phyloP scores from a whole-genome alignment of 768 basidiomycete genomes.

The Hericium rajendrae region DNA sequence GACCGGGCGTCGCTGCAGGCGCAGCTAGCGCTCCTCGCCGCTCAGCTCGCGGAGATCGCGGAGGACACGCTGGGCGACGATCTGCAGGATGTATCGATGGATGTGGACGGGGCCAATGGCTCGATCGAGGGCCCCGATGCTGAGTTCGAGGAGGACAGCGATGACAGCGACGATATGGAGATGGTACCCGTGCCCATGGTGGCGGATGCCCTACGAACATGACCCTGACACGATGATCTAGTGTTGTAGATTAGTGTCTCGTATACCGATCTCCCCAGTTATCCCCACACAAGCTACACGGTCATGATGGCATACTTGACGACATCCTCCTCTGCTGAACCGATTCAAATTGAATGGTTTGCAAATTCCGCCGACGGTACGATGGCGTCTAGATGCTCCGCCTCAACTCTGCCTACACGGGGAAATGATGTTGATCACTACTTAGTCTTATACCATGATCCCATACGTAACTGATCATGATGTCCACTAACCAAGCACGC shows the following conservation, averaged over 20 bases:
- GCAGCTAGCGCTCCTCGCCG: slow-evolving; percentile 61
- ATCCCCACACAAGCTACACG: not conserved
- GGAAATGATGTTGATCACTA: too few species aligned
- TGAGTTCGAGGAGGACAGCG: slow-evolving; percentile 2
- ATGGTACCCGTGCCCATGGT: slow-evolving; percentile 16
- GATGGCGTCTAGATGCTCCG: too few species aligned
- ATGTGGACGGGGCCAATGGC: slow-evolving; percentile 5
- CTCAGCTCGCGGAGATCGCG: slow-evolving; percentile 61
- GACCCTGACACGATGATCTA: not conserved
- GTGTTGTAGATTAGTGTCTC: not conserved
- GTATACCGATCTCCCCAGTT: not conserved
- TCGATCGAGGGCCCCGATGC: not conserved
- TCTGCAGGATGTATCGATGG: slow-evolving; percentile 3
- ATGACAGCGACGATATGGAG: slow-evolving; percentile 23
- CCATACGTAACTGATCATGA: too few species aligned
- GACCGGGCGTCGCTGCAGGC: slow-evolving; percentile 64
- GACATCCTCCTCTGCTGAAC: not conserved
- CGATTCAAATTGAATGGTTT: too few species aligned
- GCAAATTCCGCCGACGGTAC: too few species aligned
- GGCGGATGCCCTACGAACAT: not conserved
- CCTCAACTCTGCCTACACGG: too few species aligned
- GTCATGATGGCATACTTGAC: not conserved
- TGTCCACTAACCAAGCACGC: too few species aligned
- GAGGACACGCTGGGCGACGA: slow-evolving; percentile 21
- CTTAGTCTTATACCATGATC: too few species aligned